Conservation (phyloP, 768 basidiomycete genomes). For the Agaricus subrufescens region DNA sequence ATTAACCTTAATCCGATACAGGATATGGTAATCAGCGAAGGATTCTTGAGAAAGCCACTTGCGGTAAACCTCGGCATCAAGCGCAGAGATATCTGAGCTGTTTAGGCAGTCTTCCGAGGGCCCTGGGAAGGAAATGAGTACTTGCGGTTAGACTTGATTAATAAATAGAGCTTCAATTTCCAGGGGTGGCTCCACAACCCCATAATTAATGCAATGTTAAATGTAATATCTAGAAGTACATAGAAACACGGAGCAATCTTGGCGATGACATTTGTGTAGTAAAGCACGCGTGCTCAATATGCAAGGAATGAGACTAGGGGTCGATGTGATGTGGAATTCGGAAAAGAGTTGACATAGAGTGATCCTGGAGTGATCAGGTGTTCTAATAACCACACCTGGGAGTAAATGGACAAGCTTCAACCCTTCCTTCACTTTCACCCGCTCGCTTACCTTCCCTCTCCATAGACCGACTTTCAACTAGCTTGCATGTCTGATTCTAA, state of each 20-base stretch:
- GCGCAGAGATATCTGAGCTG: conserved; percentile 51
- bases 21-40: conserved; percentile 73
- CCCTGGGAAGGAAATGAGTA: background rate
- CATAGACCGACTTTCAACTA: background rate
- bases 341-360: too few species aligned
- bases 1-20: background rate
- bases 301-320: too few species aligned
- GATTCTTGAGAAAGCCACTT: conserved; percentile 83
- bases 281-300: too few species aligned
- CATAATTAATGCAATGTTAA: background rate
- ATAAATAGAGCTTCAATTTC: too few species aligned
- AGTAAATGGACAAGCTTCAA: conserved; percentile 4
- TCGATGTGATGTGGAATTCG: too few species aligned
- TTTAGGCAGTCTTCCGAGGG: conserved; percentile 10
- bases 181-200: too few species aligned
- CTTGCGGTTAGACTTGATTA: background rate
- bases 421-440: conserved; percentile 4
- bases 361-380: conserved; percentile 3
- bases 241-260: background rate
- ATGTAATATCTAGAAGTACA: background rate
- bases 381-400: background rate
- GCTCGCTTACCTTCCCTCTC: background rate
- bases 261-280: too few species aligned
- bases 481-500: background rate
- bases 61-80: conserved; percentile 71